Evolutionary conservation across 441 rosid genomes (phyloP).

Genomic region (Syzygium malaccense): DNA sequence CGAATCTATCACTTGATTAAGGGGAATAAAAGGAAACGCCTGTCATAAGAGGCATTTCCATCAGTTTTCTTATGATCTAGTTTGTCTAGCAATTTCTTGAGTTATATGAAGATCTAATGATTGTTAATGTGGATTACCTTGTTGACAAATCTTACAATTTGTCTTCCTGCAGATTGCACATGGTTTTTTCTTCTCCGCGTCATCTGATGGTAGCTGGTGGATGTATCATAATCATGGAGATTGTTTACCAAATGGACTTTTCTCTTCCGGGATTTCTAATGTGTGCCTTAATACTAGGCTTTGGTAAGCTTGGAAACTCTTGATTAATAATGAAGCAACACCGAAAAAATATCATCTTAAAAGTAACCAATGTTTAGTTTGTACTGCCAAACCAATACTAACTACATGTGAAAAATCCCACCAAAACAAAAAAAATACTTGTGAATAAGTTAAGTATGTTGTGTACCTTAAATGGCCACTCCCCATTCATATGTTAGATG

Average conservation of each 20-base stretch:
- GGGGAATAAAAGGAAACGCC: too few species aligned
- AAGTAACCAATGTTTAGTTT: background rate
- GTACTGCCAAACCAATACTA: background rate
- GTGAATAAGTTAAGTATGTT: background rate
- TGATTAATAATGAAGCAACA: background rate
- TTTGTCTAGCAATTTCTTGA: background rate
- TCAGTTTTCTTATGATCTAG: background rate
- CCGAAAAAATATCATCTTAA: background rate
- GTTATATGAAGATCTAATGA: background rate
- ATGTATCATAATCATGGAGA: conserved; percentile 75
- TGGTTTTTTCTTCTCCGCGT: conserved; percentile 98
- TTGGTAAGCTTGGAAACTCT: conserved; percentile 38
- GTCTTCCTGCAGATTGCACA: conserved; percentile 61
- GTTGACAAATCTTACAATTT: conserved; percentile 2
- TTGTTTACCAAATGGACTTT: conserved; percentile 75
- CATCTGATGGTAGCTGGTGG: conserved; percentile 86
- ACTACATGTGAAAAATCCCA: background rate
- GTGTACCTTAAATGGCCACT: background rate
- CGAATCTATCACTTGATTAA: background rate
- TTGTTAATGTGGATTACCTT: background rate
- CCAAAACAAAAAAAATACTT: background rate
- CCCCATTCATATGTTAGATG: background rate
- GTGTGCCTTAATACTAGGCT: conserved; percentile 71
- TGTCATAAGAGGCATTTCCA: background rate
- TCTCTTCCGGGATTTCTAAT: conserved; percentile 70